Evolutionary conservation across 139 green algal species (phyloP).

Genomic region (Closterium sp.): DNA sequence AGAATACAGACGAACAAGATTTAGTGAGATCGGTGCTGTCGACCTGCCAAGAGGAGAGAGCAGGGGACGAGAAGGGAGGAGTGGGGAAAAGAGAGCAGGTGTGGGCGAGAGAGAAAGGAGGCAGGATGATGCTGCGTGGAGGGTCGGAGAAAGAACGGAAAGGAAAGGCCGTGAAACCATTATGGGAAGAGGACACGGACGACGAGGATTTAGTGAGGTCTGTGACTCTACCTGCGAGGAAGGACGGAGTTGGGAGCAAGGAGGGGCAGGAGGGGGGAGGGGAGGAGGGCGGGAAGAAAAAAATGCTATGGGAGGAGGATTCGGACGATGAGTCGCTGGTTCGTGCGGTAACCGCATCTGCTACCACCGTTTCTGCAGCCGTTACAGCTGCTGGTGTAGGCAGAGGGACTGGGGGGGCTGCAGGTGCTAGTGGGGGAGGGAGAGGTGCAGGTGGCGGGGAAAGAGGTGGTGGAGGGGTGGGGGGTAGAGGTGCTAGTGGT

Average conservation of each 20-base stretch:
- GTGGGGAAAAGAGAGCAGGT: neutral
- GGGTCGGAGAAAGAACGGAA: neutral
- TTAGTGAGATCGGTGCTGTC: neutral
- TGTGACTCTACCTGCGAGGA: neutral
- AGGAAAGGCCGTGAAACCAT: neutral
- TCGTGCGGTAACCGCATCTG: neutral
- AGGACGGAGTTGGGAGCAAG: neutral
- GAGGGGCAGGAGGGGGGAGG: neutral
- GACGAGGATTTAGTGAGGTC: neutral
- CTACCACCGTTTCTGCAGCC: neutral
- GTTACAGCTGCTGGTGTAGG: neutral
- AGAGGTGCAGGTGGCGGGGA: neutral
- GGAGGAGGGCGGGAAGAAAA: neutral
- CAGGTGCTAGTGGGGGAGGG: too few species aligned
- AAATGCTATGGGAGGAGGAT: neutral
- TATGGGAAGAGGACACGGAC: neutral
- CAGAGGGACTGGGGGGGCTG: neutral
- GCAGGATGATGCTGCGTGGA: neutral
- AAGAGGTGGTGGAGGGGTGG: neutral
- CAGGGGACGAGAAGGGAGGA: neutral
- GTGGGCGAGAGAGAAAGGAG: neutral
- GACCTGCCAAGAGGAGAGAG: neutral
- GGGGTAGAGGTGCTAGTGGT: neutral
- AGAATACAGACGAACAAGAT: neutral
- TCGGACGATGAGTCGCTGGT: neutral